Conservation (phyloP, 1,284 basidiomycete species). For the Heterobasidion occidentale region DNA sequence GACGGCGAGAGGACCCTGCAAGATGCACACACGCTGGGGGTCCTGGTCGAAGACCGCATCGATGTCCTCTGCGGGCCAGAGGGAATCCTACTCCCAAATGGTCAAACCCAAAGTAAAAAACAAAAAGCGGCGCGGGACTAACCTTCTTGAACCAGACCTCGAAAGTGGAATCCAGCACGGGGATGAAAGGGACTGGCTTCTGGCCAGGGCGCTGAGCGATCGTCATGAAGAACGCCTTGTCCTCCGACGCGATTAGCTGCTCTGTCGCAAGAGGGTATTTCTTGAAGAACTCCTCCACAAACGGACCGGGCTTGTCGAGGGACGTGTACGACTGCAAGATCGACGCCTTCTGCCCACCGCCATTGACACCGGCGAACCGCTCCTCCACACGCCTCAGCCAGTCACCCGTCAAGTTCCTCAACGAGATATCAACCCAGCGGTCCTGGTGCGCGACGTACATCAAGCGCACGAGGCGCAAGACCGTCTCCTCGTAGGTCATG, state of each 20-base stretch:
- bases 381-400: slow-evolving; percentile 97
- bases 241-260: slow-evolving; percentile 91
- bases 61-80: slow-evolving; percentile 98
- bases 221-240: slow-evolving; percentile 91
- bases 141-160: slow-evolving; percentile 99
- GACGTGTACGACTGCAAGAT: slow-evolving; percentile 84
- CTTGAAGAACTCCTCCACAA: slow-evolving; percentile 81
- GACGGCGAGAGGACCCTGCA: slow-evolving; percentile 94
- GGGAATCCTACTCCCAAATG: slow-evolving; percentile 63
- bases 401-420: slow-evolving; percentile 93
- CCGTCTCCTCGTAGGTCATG: slow-evolving; percentile 98
- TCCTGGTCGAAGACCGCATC: slow-evolving; percentile 98
- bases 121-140: slow-evolving; percentile 12
- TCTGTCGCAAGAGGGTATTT: slow-evolving; percentile 76
- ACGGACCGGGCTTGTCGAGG: slow-evolving; percentile 77
- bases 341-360: slow-evolving; percentile 68
- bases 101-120: slow-evolving; percentile 13
- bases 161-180: slow-evolving; percentile 89
- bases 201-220: slow-evolving; percentile 93
- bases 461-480: slow-evolving; percentile 83
- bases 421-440: slow-evolving; percentile 92
- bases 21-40: slow-evolving; percentile 94
- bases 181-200: slow-evolving; percentile 98
- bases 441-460: slow-evolving; percentile 91
- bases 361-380: slow-evolving; percentile 91